Base-by-base conservation (phyloP, 2,329 filamentous ascomycete species). In the Alternaria sp. region DNA sequence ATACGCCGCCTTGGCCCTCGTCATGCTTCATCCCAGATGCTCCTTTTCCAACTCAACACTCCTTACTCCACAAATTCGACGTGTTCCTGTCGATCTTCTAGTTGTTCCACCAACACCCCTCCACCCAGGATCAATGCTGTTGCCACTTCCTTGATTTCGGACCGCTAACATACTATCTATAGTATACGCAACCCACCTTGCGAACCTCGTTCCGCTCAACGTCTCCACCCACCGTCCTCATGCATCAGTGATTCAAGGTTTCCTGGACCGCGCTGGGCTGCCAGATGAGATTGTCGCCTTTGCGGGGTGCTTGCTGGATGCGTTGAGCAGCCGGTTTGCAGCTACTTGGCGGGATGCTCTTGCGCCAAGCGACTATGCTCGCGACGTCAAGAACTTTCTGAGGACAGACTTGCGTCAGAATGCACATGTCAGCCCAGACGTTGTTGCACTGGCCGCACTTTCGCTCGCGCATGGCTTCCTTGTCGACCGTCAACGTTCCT, bases 251-350 rank as follows among this genome's bases (percentile, higher is more conserved):
- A 73, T 79, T 53, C 46, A 67, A 24, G 65, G 64, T 4, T 76
- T 75, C 51, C 66, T 80, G 49, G 63, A 64, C 26, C 69, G 76
- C 46, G 72, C 76, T 30, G 61, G 66, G 6, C 69, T 79, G 47
- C 71, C 77, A 3, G 64, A 73, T 42, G 75, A 78, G 51, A 71
- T 76, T 20, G 60, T 80, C 47, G 78, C 75, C 28, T 78, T 79
- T 61, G 70, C 76, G 14, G 77, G 74, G 1, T 80, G 78, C 51
- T 69, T 80, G 46, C 70, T 80, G 16, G 76, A 79, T 57, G 68
- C 71, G 1, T 63, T 80, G 41, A 75, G 72, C 30, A 59, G 61
- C 26, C 71, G 68, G 36, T 80, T 80, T 60, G 72, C 72, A 12
- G 53, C 58, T 16, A 64, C 65, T 39, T 79, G 75, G 75, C 66